Evolutionary conservation across 2,329 filamentous ascomycete species (phyloP).

Genomic region (Epichloe coenophiala): DNA sequence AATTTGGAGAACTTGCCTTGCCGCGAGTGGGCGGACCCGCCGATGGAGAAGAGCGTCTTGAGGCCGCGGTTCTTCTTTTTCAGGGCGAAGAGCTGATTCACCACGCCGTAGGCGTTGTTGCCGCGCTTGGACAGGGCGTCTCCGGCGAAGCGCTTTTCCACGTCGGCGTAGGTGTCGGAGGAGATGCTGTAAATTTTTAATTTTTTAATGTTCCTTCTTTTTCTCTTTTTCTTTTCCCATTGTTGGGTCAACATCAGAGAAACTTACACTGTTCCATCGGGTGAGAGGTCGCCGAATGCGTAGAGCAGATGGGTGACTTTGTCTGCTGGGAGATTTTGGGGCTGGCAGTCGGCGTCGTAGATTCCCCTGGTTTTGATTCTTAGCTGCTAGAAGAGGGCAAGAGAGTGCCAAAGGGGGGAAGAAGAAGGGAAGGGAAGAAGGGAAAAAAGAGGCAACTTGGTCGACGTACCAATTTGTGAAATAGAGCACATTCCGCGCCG

Average conservation of each 20-base stretch:
- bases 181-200: constrained; percentile 11
- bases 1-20: constrained; percentile 48
- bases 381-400: background rate
- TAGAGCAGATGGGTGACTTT: constrained; percentile 65
- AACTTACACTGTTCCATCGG: constrained; percentile 33
- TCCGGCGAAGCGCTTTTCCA: constrained; percentile 52
- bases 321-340: constrained; percentile 52
- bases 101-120: constrained; percentile 60
- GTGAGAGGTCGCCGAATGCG: constrained; percentile 33
- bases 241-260: no score
- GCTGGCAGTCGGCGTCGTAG: constrained; percentile 60
- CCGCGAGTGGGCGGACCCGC: constrained; percentile 63
- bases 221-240: background rate
- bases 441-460: background rate
- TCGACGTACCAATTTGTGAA: constrained; percentile 37
- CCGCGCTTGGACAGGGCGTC: constrained; percentile 43
- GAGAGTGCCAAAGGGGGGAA: no score
- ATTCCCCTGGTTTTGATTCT: constrained; percentile 38
- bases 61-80: constrained; percentile 66
- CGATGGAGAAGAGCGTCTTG: constrained; percentile 69
- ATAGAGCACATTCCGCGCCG: constrained; percentile 30
- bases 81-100: constrained; percentile 63
- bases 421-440: no score
- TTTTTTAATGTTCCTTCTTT: background rate
- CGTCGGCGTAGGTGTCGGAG: constrained; percentile 29